A percentile compares a stretch with the other conserved stretches of the same genome.
phyloP scores from a whole-genome alignment of 2,329 filamentous ascomycete species.

The Elsinoe arachidis region DNA sequence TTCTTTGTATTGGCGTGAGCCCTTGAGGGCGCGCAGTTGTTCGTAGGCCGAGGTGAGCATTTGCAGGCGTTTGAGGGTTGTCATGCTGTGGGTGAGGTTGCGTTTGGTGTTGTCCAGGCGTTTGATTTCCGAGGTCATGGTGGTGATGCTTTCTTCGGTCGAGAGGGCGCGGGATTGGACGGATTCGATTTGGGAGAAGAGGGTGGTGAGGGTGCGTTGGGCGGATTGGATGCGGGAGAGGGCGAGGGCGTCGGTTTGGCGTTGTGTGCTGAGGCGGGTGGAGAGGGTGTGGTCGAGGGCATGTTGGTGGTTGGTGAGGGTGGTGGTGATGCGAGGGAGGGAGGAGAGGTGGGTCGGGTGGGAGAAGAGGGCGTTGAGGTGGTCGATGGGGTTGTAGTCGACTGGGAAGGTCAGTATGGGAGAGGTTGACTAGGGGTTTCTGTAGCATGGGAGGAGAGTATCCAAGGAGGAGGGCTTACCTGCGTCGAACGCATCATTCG shows the following conservation, averaged over 20 bases:
- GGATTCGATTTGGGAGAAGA: conserved; percentile 91
- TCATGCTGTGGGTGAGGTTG: conserved; percentile 96
- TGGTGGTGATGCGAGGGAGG: conserved; percentile 63
- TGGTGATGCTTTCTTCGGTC: conserved; percentile 92
- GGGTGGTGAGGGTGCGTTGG: conserved; percentile 76
- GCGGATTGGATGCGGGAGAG: conserved; percentile 86
- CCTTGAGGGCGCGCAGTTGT: conserved; percentile 74
- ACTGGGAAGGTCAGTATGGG: conserved; percentile 34
- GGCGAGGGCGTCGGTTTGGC: conserved; percentile 76
- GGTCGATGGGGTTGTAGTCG: conserved; percentile 86
- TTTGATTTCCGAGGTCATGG: conserved; percentile 99
- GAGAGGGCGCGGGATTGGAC: conserved; percentile 81
- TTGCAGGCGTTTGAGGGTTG: conserved; percentile 88
- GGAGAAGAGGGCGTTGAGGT: conserved; percentile 88
- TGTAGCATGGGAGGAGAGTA: not conserved
- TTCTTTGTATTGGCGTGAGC: conserved; percentile 84
- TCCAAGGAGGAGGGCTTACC: not conserved
- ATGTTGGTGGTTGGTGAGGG: conserved; percentile 68
- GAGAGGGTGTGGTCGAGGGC: conserved; percentile 72
- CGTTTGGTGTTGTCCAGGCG: conserved; percentile 91
- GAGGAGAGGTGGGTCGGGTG: conserved; percentile 77
- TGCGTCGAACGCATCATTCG: conserved; percentile 12
- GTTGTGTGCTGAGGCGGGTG: conserved; percentile 63
- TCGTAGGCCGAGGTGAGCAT: conserved; percentile 99
- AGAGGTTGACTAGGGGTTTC: not conserved